These are phyloP conservation scores for Cinnamomum micranthum DNA, from an alignment of 164 flowering plant species.

Conservation along the genomic window DNA sequence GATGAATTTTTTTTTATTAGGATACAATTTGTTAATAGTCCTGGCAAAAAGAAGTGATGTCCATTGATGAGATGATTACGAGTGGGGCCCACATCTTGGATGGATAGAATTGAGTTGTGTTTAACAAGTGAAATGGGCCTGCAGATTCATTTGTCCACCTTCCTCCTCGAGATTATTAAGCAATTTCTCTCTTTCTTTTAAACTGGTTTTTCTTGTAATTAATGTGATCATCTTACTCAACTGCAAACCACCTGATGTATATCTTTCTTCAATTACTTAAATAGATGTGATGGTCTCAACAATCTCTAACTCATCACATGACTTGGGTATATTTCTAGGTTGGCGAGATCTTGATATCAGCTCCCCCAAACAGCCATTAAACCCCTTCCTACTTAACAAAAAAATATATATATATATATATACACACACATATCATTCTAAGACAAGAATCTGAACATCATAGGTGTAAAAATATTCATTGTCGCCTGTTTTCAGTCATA, in stretches of 20 bases:
- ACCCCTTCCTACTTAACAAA: no score
- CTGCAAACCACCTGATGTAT: neutral
- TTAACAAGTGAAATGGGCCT: neutral
- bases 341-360: neutral
- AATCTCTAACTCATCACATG: constrained; percentile 8
- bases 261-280: neutral
- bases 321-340: neutral
- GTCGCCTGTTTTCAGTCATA: no score
- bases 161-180: neutral
- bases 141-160: no score
- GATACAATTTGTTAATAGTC: neutral
- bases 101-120: neutral
- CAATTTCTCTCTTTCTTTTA: neutral
- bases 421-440: no score
- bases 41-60: no score
- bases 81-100: neutral
- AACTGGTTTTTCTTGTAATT: neutral
- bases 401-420: no score
- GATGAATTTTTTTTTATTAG: no score
- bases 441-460: no score
- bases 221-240: neutral
- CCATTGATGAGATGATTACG: no score
- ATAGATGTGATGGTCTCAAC: neutral
- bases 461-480: no score
- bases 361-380: neutral